Evolutionary conservation across 768 basidiomycete species (phyloP), one percentile per base, ranked within the genome.

Genomic region (Obba rivulosa): DNA sequence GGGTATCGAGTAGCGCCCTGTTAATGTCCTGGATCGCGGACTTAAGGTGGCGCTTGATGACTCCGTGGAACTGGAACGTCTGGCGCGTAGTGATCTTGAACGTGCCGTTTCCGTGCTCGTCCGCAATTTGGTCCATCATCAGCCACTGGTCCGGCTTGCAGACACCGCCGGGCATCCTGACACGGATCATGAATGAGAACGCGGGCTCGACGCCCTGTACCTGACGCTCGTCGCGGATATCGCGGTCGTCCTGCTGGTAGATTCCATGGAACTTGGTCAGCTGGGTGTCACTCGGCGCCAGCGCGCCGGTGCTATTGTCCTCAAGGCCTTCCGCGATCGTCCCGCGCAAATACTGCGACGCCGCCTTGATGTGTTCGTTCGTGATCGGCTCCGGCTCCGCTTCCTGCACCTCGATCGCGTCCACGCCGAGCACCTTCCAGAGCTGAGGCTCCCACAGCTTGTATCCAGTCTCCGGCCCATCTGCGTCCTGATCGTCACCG

Each of bases 1-100:
- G 81, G 3, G 96, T 97, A 66, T 99, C 96, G 50, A 99, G 74
- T 57, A 97, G 62, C 20, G 77, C 83, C 43, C 83, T 77, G 70
- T 99, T 99, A 66, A 98, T 98, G 46, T 83, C 91, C 70, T 96
- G 94, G 54, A 99, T 97, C 16, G 93, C 89, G 24, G 89, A 85
- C 70, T 98, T 98, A 66, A 99, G 69, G 65, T 99, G 92, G 54
- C 79, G 79, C 75, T 99, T 99, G 73, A 99, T 92, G 58, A 99
- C 90, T 48, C 96, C 96, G 66, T 99, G 96, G 78, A 96, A 98
- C 69, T 99, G 96, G 85, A 98, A 99, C 9, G 96, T 99, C 66
- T 92, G 83, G 53, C 96, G 78, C 28, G 96, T 99, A 41, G 96
- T 99, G 56, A 99, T 84, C 75, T 99, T 99, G 72, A 98, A 87